These are phyloP conservation scores for Dendrostoma leiphaemia DNA, from an alignment of 2,329 filamentous ascomycete species.

Conservation along the genomic window DNA sequence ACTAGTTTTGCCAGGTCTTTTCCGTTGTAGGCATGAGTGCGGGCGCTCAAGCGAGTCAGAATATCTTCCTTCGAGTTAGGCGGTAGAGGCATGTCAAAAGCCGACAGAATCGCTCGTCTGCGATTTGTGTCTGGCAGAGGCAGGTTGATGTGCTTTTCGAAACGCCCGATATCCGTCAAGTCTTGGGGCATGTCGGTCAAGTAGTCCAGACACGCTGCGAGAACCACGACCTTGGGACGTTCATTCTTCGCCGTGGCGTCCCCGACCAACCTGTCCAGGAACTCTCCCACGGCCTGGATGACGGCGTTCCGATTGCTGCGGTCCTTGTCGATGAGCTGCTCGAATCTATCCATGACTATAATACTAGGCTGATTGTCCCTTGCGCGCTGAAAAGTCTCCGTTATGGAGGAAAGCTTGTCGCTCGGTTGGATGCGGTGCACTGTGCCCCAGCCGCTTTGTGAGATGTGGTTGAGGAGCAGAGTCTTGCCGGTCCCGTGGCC, in stretches of 20 bases:
- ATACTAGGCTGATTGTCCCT: slow-evolving; percentile 69
- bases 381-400: slow-evolving; percentile 69
- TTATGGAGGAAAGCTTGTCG: slow-evolving; percentile 58
- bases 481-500: slow-evolving; percentile 84
- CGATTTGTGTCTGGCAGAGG: slow-evolving; percentile 72
- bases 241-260: slow-evolving; percentile 34
- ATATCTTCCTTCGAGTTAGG: slow-evolving; percentile 48
- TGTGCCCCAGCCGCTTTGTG: slow-evolving; percentile 66
- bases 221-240: slow-evolving; percentile 63
- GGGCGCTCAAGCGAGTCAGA: slow-evolving; percentile 62
- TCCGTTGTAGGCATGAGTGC: slow-evolving; percentile 85
- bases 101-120: slow-evolving; percentile 71
- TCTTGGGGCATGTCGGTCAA: slow-evolving; percentile 68
- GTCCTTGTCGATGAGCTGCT: slow-evolving; percentile 65
- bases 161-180: slow-evolving; percentile 63
- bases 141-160: slow-evolving; percentile 68
- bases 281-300: slow-evolving; percentile 49
- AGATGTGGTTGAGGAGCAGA: slow-evolving; percentile 67
- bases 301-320: slow-evolving; percentile 48
- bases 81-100: slow-evolving; percentile 48
- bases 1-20: slow-evolving; percentile 70
- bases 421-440: slow-evolving; percentile 60
- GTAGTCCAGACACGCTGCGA: slow-evolving; percentile 71
- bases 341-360: slow-evolving; percentile 75
- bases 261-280: slow-evolving; percentile 49